phyloP scores from a whole-genome alignment of 768 basidiomycete species.

The Amanita exitialis region DNA sequence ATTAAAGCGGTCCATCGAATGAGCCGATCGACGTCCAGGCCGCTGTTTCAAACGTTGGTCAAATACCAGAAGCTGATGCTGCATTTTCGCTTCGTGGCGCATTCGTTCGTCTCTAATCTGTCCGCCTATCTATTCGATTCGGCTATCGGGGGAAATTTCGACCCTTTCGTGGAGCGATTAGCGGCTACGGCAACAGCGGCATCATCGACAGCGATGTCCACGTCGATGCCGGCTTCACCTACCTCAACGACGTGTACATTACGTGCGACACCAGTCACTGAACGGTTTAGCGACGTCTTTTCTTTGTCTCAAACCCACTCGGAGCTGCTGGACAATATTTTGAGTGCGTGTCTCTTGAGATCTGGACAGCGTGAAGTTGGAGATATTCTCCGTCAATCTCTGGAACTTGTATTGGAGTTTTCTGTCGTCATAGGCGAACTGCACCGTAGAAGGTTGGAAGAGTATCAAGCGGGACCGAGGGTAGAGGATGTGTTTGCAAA shows the following conservation, averaged over 20 bases:
- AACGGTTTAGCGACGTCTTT: constrained; percentile 60
- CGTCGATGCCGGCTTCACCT: neutral
- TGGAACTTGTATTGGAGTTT: constrained; percentile 62
- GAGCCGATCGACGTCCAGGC: constrained; percentile 29
- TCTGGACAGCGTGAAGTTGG: constrained; percentile 57
- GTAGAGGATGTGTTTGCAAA: constrained; percentile 43
- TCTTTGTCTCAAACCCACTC: constrained; percentile 61
- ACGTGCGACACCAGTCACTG: neutral
- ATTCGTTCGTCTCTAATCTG: constrained; percentile 60
- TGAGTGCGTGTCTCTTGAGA: constrained; percentile 65
- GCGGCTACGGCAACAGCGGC: constrained; percentile 13
- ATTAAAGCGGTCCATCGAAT: constrained; percentile 57
- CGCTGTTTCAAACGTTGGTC: constrained; percentile 50
- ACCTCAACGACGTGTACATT: constrained; percentile 4
- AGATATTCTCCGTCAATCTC: constrained; percentile 49
- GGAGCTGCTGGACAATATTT: constrained; percentile 57
- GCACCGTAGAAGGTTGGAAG: constrained; percentile 40
- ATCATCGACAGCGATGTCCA: constrained; percentile 7
- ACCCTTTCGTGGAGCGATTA: constrained; percentile 46
- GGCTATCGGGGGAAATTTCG: constrained; percentile 73
- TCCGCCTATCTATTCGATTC: constrained; percentile 68
- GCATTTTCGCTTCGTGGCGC: constrained; percentile 65
- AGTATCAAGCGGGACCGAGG: constrained; percentile 51
- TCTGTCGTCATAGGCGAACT: constrained; percentile 56
- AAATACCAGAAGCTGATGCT: constrained; percentile 44